Conservation (phyloP, 225 moss, liverwort and hornwort genomes). For the Physcomitrellopsis africana region DNA sequence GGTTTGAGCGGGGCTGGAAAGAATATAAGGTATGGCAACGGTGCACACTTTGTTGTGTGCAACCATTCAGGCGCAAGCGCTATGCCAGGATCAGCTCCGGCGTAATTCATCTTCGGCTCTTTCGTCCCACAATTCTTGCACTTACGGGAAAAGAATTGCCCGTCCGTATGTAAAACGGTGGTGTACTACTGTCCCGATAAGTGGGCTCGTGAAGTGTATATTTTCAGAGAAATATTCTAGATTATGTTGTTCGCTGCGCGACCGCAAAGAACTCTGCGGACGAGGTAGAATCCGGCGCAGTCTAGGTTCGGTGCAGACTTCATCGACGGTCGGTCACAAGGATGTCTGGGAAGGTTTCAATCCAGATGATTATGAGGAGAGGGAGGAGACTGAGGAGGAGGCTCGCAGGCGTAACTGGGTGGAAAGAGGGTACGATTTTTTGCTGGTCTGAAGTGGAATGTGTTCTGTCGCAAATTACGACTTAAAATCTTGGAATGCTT, state of each 20-base stretch:
- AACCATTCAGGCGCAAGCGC: background rate
- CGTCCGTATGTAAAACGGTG: constrained; percentile 5
- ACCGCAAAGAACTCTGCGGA: background rate
- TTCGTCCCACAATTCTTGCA: constrained; percentile 5
- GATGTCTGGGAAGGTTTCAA: constrained; percentile 44
- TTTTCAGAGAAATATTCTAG: constrained; percentile 32
- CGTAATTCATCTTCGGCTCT: background rate
- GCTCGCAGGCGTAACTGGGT: constrained; percentile 88
- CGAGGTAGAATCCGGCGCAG: constrained; percentile 28
- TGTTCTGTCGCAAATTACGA: background rate
- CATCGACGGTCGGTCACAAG: constrained; percentile 33
- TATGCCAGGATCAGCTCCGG: constrained; percentile 16
- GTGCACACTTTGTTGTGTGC: constrained; percentile 36
- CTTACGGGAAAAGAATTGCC: background rate
- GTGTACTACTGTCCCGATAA: constrained; percentile 26
- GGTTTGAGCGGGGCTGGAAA: constrained; percentile 6
- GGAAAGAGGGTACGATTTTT: constrained; percentile 63
- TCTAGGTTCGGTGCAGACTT: constrained; percentile 33
- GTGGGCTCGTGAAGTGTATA: constrained; percentile 49
- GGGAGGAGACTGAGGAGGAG: constrained; percentile 81
- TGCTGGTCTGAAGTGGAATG: background rate
- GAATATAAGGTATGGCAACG: constrained; percentile 26
- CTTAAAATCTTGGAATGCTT: background rate
- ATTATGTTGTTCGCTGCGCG: background rate
- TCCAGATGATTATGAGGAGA: constrained; percentile 65